These are phyloP conservation scores for Russula dissimulans DNA, from an alignment of 768 basidiomycete genomes.

Conservation along the genomic window DNA sequence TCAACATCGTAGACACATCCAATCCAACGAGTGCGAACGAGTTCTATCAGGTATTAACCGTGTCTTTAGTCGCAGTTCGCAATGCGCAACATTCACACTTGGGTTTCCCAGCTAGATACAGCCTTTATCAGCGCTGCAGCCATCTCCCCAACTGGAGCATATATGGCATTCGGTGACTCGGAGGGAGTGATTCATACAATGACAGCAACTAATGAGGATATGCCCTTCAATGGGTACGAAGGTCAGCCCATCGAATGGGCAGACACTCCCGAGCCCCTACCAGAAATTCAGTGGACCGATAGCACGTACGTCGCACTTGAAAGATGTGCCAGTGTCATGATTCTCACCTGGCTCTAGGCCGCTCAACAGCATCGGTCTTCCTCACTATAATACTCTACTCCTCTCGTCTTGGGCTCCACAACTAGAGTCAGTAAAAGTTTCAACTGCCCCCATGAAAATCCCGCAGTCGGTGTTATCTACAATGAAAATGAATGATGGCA, in stretches of 20 bases:
- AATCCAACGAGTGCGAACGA: conserved; percentile 58
- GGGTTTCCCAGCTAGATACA: conserved; percentile 48
- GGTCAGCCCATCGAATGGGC: conserved; percentile 83
- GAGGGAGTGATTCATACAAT: conserved; percentile 78
- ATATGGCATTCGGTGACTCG: conserved; percentile 86
- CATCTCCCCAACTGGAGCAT: conserved; percentile 80
- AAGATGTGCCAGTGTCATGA: neutral
- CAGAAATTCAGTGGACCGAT: conserved; percentile 73
- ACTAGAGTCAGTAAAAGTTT: conserved; percentile 42
- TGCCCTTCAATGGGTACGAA: conserved; percentile 84
- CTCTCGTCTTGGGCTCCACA: conserved; percentile 57
- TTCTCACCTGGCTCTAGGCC: conserved; percentile 43
- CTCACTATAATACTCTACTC: conserved; percentile 65
- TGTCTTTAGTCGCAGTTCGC: neutral
- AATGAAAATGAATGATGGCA: conserved; percentile 82
- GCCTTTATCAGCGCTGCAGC: conserved; percentile 72
- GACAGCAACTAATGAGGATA: conserved; percentile 56
- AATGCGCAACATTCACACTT: neutral
- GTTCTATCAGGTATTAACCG: conserved; percentile 64
- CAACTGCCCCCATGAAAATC: conserved; percentile 68
- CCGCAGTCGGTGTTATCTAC: conserved; percentile 66
- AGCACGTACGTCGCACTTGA: conserved; percentile 48
- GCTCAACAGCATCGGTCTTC: conserved; percentile 81
- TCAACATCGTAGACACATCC: conserved; percentile 77
- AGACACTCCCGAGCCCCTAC: conserved; percentile 57